Evolutionary conservation across 2,329 filamentous ascomycete genomes (phyloP), one percentile per base, ranked within the genome.

Genomic region (Ceratocystis ficicola): DNA sequence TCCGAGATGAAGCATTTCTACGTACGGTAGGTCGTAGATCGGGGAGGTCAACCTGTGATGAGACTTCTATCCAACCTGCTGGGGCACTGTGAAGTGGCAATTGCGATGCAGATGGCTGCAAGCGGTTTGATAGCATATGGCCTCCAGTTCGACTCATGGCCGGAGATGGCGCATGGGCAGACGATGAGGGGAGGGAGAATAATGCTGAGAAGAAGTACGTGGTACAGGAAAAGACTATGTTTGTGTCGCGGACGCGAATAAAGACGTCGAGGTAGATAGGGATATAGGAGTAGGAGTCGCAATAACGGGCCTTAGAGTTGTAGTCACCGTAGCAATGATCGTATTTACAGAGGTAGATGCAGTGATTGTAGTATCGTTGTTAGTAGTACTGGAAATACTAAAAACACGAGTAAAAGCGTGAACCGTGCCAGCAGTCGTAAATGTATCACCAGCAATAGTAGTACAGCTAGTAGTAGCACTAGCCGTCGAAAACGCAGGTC

Each of bases 1-100:
- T 30, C 5, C 52, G 52, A 28, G 25, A 57, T 28, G 52, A 57
- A 12, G 5, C 4, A 17, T 36, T 28, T 41, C 62, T 65, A 12
- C 63, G 59, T 10, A 65, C 48, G 7, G 48, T 63, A 32, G 57
- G 66, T 22, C 66, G 50, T 15, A 65, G 50, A 62, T 67, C 66
- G 15, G 66, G 66, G 10, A 65, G 22, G 20, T 67, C 66, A 44
- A 67, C 57, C 30, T 67, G 66, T 10, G 66, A 67, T 20, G 66
- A 67, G 17, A 67, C 63, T 25, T 65, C 63, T 57, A 67, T 65
- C 66, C 66, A 67, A n/a, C 66, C 66, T 10, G 61, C 59, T 3
- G 65, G 65, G 3, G 52, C 44, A 17, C 55, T 60, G 12, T 52
- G 48, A 17, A 60, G 50, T 32, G 28, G 30, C 44, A 60, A 30